Conservation (phyloP, 805 yeast genomes). For the Candida vaughaniae region DNA sequence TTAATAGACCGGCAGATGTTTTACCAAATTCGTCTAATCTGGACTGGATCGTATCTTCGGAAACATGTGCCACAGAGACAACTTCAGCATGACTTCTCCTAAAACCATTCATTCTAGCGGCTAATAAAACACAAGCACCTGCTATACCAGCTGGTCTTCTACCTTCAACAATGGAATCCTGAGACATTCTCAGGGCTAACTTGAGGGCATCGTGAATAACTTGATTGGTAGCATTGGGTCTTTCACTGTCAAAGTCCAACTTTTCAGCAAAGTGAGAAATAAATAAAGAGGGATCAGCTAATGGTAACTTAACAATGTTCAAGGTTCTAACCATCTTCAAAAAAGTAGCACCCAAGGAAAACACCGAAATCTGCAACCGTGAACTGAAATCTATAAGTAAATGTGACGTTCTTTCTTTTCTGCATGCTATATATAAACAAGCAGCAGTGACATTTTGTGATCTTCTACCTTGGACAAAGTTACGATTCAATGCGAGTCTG, state of each 20-base stretch:
- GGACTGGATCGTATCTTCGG: slow-evolving; percentile 88
- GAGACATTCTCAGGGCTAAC: slow-evolving; percentile 85
- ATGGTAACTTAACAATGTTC: slow-evolving; percentile 73
- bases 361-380: slow-evolving; percentile 84
- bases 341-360: slow-evolving; percentile 94
- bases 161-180: slow-evolving; percentile 96
- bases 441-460: slow-evolving; percentile 95
- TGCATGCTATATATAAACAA: slow-evolving; percentile 91
- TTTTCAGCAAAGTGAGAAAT: slow-evolving; percentile 92
- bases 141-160: slow-evolving; percentile 98
- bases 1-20: slow-evolving; percentile 70
- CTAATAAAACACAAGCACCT: slow-evolving; percentile 90
- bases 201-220: slow-evolving; percentile 86
- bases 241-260: slow-evolving; percentile 74
- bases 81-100: slow-evolving; percentile 90
- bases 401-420: slow-evolving; percentile 87
- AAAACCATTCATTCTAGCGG: slow-evolving; percentile 95
- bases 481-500: slow-evolving; percentile 76
- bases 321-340: slow-evolving; percentile 86
- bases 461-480: slow-evolving; percentile 95
- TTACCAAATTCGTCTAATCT: slow-evolving; percentile 83
- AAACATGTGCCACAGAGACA: slow-evolving; percentile 93
- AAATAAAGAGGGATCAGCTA: slow-evolving; percentile 91
- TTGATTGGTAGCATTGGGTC: slow-evolving; percentile 24
- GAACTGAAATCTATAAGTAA: slow-evolving; percentile 96